Conservation (phyloP, 345 rosid genomes). For the Bruguiera gymnorhiza region DNA sequence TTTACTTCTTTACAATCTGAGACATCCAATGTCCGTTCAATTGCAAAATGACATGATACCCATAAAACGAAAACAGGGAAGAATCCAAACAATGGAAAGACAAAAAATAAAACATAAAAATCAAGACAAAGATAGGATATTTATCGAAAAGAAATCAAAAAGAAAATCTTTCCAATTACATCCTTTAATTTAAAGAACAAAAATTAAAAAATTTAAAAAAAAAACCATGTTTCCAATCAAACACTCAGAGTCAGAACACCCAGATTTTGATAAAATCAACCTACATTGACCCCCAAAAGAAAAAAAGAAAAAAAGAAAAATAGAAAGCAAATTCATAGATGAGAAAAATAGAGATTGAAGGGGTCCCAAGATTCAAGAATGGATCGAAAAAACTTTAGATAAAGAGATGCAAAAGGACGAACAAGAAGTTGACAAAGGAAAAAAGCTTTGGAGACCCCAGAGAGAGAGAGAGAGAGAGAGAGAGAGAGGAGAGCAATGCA, state of each 20-base stretch:
- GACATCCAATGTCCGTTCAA: neutral
- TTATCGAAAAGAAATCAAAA: neutral
- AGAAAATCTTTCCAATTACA: slow-evolving; percentile 16
- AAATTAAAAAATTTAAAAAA: neutral
- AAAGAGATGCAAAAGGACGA: neutral
- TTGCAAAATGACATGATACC: neutral
- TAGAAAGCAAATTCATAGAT: neutral
- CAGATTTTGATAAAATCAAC: slow-evolving; percentile 10
- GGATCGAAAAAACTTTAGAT: slow-evolving; percentile 1
- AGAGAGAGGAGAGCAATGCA: neutral
- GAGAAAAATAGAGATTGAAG: neutral
- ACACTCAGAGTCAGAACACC: slow-evolving; percentile 20
- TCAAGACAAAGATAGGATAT: neutral
- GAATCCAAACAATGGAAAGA: neutral
- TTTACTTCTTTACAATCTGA: neutral
- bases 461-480: neutral
- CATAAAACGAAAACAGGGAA: neutral
- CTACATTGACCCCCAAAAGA: slow-evolving; percentile 32
- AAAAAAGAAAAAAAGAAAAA: slow-evolving; percentile 3
- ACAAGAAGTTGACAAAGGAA: neutral
- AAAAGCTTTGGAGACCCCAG: neutral
- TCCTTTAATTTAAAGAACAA: neutral
- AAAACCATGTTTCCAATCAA: slow-evolving; percentile 7
- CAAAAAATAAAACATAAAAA: neutral
- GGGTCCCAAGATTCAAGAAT: neutral